These are phyloP conservation scores for Rhynchosporium secalis DNA, from an alignment of 2,329 filamentous ascomycete species.

Conservation along the genomic window DNA sequence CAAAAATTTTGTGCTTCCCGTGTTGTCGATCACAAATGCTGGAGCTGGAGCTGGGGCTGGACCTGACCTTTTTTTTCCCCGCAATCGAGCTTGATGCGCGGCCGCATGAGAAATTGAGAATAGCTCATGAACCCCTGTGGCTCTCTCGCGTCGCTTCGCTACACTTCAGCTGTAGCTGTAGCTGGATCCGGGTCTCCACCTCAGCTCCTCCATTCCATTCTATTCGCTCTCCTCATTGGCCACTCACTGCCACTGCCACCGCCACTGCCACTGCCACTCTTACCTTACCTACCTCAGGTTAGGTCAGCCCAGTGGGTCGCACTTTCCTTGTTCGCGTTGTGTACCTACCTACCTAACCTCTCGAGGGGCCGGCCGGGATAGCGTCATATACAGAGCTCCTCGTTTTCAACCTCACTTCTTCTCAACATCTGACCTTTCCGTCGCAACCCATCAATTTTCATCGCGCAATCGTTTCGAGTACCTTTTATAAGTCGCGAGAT, in stretches of 20 bases:
- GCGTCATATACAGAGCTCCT: slow-evolving; percentile 23
- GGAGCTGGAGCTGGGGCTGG: not conserved
- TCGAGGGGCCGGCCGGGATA: slow-evolving; percentile 1
- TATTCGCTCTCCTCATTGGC: slow-evolving; percentile 15
- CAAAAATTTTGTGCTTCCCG: not conserved
- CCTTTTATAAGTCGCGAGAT: slow-evolving; percentile 23
- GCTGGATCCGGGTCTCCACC: not conserved
- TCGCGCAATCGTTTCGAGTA: slow-evolving; percentile 23
- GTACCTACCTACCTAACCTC: not conserved
- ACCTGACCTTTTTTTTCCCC: no score
- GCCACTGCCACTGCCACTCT: no score
- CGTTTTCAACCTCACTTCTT: slow-evolving; percentile 27
- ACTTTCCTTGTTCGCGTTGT: slow-evolving; percentile 9
- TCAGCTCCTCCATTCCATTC: slow-evolving; percentile 2
- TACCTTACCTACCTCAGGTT: not conserved
- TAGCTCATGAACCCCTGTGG: not conserved
- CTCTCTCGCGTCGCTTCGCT: not conserved
- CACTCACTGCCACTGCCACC: not conserved
- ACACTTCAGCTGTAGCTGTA: slow-evolving; percentile 19
- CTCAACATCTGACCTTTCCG: slow-evolving; percentile 13
- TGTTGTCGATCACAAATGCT: not conserved
- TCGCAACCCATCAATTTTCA: slow-evolving; percentile 34
- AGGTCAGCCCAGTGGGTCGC: slow-evolving; percentile 1
- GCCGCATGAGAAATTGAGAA: not conserved
- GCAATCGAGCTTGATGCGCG: not conserved